phyloP scores from a whole-genome alignment of 805 yeast species.

The Zygosaccharomyces siamensis region DNA sequence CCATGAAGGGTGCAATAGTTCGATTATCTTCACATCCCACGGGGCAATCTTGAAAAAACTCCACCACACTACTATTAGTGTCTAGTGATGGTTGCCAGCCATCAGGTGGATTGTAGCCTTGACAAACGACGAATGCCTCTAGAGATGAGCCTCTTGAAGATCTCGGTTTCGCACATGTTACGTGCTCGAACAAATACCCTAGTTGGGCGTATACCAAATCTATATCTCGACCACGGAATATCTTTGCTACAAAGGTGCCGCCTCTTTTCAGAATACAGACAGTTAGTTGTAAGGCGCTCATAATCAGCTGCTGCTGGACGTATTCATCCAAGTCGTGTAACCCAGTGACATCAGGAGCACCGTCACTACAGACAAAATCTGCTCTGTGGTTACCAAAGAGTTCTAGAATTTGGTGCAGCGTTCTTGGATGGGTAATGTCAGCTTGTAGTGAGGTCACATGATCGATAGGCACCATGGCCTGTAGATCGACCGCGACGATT shows the following conservation, averaged over 20 bases:
- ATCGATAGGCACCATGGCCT: conserved; percentile 95
- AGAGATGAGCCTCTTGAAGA: conserved; percentile 91
- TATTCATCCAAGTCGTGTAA: conserved; percentile 95
- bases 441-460: conserved; percentile 91
- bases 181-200: conserved; percentile 77
- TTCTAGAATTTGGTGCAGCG: conserved; percentile 67
- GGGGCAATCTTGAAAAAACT: conserved; percentile 62
- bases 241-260: conserved; percentile 93
- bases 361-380: conserved; percentile 94
- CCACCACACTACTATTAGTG: conserved; percentile 63
- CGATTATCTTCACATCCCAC: conserved; percentile 61
- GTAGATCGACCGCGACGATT: conserved; percentile 92
- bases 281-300: conserved; percentile 87
- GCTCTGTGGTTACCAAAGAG: conserved; percentile 90
- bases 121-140: conserved; percentile 90
- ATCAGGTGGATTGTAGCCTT: conserved; percentile 75
- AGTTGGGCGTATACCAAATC: conserved; percentile 91
- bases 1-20: conserved; percentile 81
- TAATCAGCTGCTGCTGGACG: conserved; percentile 88
- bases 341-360: conserved; percentile 99
- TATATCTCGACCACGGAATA: conserved; percentile 93
- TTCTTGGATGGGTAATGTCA: conserved; percentile 94
- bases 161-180: conserved; percentile 93
- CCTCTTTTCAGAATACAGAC: conserved; percentile 85
- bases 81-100: conserved; percentile 75